A percentile compares a stretch with the other conserved stretches of the same genome.
Conservation (phyloP, 108 stramenopile genomes). For the Fragilariopsis cylindrus region DNA sequence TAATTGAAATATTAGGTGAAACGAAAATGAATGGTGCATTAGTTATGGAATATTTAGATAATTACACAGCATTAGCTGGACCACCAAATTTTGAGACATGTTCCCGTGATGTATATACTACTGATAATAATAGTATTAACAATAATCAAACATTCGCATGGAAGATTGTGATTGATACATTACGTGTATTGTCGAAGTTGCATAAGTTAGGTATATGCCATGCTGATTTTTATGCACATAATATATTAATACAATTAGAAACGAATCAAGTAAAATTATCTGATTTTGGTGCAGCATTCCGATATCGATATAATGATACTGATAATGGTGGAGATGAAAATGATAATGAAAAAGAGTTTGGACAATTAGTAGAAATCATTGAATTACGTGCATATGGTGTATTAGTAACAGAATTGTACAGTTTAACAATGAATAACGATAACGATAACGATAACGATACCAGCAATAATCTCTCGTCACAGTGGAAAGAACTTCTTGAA, state of each 20-base stretch:
- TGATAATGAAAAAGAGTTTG: constrained; percentile 41
- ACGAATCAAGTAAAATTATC: constrained; percentile 42
- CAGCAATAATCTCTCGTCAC: background rate
- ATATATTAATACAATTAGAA: constrained; percentile 49
- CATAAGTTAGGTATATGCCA: constrained; percentile 58
- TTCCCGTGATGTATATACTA: constrained; percentile 59
- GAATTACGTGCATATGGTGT: constrained; percentile 53
- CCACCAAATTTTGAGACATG: constrained; percentile 65
- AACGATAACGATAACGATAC: no score
- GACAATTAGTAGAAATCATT: constrained; percentile 29
- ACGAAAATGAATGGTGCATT: constrained; percentile 38
- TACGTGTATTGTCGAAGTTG: constrained; percentile 41
- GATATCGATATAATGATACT: background rate
- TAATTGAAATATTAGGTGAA: constrained; percentile 54
- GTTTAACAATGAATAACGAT: background rate
- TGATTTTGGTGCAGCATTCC: constrained; percentile 74
- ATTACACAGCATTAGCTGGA: constrained; percentile 49
- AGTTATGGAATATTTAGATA: constrained; percentile 63
- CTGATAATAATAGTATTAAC: background rate
- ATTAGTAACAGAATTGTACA: constrained; percentile 40
- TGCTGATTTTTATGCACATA: constrained; percentile 76
- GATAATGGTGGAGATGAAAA: constrained; percentile 21
- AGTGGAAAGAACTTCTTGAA: background rate
- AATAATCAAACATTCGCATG: constrained; percentile 20
- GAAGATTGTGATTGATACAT: constrained; percentile 32